Base-by-base conservation (phyloP, 768 basidiomycete genomes). In the Leccinum boreale region DNA sequence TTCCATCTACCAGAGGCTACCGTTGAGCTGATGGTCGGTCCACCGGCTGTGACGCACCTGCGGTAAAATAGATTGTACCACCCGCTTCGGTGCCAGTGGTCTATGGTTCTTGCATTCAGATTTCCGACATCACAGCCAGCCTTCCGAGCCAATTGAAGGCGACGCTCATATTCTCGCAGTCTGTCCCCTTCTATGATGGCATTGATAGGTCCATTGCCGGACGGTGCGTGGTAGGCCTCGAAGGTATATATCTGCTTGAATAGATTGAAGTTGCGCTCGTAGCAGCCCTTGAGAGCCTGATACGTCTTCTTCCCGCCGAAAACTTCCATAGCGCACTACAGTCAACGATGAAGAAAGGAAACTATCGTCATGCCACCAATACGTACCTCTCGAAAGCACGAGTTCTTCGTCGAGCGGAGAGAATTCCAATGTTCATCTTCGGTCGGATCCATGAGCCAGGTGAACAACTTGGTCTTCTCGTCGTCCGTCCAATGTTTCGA, bases 401-500 rank as follows among this genome's bases (percentile, higher is more conserved):
- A 90, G 65, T 92, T 92, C 74, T 90, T 92, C 7, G 88, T 87
- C 4, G 87, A 86, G 28, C 87, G 81, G 50, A 92, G 83, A 21
- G 86, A 75, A 62, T 85, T 87, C 85, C 89, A 92, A 58, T 90
- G 87, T 19, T 89, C 87, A 64, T 91, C 88, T 64, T 86, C 82
- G 17, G 79, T 79, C 12, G 73, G 74, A 21, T 81, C 87, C 84
- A 92, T 87, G 49, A 92, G 81, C 89, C 89, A 92, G 46, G 74
- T 81, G 70, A 92, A 92, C 48, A 92, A 75, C 60, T 81, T 84
- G 14, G 87, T 80, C 73, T 91, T 92, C 67, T 92, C 89, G 9
- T 90, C 88, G 68, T 90, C 90, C 0, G 88, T 88, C 89, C 89
- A 92, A 64, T 92, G 89, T 63, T 90, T 90, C 1, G 89, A 86